Evolutionary conservation across 768 basidiomycete genomes (phyloP), one percentile per base, ranked within the genome.

Genomic region (Auricularia cornea): DNA sequence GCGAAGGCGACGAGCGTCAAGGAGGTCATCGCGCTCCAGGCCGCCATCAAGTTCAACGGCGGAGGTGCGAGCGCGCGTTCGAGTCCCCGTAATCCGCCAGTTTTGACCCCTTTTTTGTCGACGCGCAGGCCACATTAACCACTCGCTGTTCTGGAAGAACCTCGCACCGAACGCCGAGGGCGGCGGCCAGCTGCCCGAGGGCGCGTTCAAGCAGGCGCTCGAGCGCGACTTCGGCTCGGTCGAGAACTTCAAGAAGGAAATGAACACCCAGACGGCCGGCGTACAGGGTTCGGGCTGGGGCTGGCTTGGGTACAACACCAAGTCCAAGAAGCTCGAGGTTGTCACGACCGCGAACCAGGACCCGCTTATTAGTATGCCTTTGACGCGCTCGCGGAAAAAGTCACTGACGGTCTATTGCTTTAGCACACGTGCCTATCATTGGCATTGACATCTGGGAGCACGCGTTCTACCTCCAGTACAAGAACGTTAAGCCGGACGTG

Each of bases 271-370:
- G 66, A 96, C 96, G 28, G 93, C 89, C 33, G 94, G 83, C 60
- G 89, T 99, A 62, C 97, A 99, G 76, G 97, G 97, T 30, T 93
- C 90, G 68, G 97, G 97, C 2, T 99, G 97, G 97, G 96, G 95
- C 54, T 99, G 97, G 97, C 82, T 99, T 89, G 93, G 90, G 32
- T 90, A 84, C 72, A 88, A 88, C 73, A 63, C 81, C 16, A 67
- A 71, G 29, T 83, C 80, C 41, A 84, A 87, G 75, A 88, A 83
- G 75, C 85, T 99, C 59, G 94, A 96, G 74, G 84, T 97, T 60
- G 86, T 90, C 60, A 94, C 96, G 26, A 99, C 97, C 14, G 78
- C 93, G 6, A 98, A 99, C 79, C 97, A 99, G 78, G 97, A 99
- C 73, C 97, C 97, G 29, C 82, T 95, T 59, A 76, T 92, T 67